Evolutionary conservation across 306 rosid species (phyloP).

Genomic region (peach (Prunus persica)): Prunus_persica_NCBIv2 NC_034011.1:9736501-9737000

Average conservation of each 20-base stretch:
- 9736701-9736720: neutral
- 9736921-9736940: no score
- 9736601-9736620: neutral
- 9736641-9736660: neutral
- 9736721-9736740: neutral
- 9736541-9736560: no score
- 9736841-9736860: no score
- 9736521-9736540: neutral
- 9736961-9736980: neutral
- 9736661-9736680: neutral
- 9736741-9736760: neutral
- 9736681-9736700: neutral
- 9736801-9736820: no score
- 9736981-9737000: no score
- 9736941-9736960: accelerated
- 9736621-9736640: neutral
- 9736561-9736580: no score
- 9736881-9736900: neutral
- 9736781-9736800: accelerated
- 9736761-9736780: no score
- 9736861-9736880: no score
- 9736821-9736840: no score
- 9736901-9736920: accelerated
- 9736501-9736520: neutral
- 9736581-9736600: no score